These are phyloP conservation scores for Pisolithus thermaeus DNA, from an alignment of 1,284 basidiomycete genomes.

Conservation along the genomic window DNA sequence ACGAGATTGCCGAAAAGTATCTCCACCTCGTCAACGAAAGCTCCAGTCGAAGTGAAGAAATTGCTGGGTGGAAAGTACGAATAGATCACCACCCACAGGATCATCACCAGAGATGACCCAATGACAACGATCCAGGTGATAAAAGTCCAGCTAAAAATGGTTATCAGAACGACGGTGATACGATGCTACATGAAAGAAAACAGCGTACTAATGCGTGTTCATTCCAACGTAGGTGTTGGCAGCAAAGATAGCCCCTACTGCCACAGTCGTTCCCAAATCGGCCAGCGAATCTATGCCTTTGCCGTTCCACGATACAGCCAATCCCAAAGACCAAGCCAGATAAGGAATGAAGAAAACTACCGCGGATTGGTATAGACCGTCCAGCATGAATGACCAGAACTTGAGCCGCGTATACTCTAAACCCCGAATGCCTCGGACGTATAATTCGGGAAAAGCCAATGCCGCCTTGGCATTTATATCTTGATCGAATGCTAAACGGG, in stretches of 20 bases:
- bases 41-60: slow-evolving; percentile 38
- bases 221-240: slow-evolving; percentile 88
- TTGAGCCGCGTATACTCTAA: slow-evolving; percentile 88
- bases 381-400: slow-evolving; percentile 94
- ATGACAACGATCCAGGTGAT: slow-evolving; percentile 80
- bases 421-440: slow-evolving; percentile 88
- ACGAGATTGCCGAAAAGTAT: slow-evolving; percentile 73
- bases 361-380: slow-evolving; percentile 89
- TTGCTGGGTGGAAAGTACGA: slow-evolving; percentile 54
- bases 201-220: slow-evolving; percentile 79
- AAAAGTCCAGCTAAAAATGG: slow-evolving; percentile 68
- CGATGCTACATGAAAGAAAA: slow-evolving; percentile 1
- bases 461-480: slow-evolving; percentile 90
- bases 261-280: slow-evolving; percentile 92
- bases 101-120: slow-evolving; percentile 74
- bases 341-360: slow-evolving; percentile 91
- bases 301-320: slow-evolving; percentile 66
- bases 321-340: slow-evolving; percentile 65
- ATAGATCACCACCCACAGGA: slow-evolving; percentile 83
- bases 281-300: slow-evolving; percentile 72
- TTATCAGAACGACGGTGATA: not conserved
- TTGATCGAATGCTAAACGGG: slow-evolving; percentile 80
- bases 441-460: slow-evolving; percentile 89
- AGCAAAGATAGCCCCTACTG: slow-evolving; percentile 79
- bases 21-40: slow-evolving; percentile 70